Evolutionary conservation across 495 filamentous ascomycete species (phyloP).

Genomic region (Penicillium roqueforti): DNA sequence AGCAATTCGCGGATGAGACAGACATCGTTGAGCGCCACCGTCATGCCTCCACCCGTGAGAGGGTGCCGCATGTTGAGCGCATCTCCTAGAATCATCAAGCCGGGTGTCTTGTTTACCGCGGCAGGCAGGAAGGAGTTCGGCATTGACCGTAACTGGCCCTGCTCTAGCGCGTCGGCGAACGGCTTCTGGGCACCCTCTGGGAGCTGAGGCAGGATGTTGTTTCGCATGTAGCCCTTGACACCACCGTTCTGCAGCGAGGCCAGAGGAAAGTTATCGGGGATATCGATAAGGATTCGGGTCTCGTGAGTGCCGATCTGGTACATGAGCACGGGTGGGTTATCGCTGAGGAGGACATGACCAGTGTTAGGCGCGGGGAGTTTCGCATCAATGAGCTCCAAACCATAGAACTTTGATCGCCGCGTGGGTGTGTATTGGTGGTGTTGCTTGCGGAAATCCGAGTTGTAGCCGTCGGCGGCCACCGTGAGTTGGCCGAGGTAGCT

Average conservation of each 20-base stretch:
- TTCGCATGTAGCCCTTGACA: slow-evolving; percentile 73
- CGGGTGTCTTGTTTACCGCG: slow-evolving; percentile 62
- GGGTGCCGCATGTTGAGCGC: slow-evolving; percentile 97
- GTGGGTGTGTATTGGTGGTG: slow-evolving; percentile 65
- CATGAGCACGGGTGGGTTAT: slow-evolving; percentile 72
- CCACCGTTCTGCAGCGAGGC: slow-evolving; percentile 69
- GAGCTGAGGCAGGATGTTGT: slow-evolving; percentile 71
- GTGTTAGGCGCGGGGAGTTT: slow-evolving; percentile 65
- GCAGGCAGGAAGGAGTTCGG: slow-evolving; percentile 90
- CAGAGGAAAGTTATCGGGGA: slow-evolving; percentile 74
- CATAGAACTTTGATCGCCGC: slow-evolving; percentile 81
- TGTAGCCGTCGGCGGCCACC: slow-evolving; percentile 89
- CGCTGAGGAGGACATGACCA: slow-evolving; percentile 84
- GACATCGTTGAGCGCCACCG: slow-evolving; percentile 86
- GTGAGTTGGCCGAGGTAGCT: slow-evolving; percentile 85
- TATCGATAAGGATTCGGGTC: slow-evolving; percentile 84
- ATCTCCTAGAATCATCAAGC: slow-evolving; percentile 81
- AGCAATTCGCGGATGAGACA: slow-evolving; percentile 70
- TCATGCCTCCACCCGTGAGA: slow-evolving; percentile 93
- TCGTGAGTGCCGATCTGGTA: slow-evolving; percentile 98
- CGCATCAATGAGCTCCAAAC: slow-evolving; percentile 84
- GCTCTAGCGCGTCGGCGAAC: slow-evolving; percentile 70
- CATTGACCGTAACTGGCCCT: slow-evolving; percentile 73
- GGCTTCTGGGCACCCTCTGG: slow-evolving; percentile 68
- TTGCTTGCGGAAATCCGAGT: slow-evolving; percentile 84